Evolutionary conservation across 495 filamentous ascomycete genomes (phyloP), one percentile per base, ranked within the genome.

Genomic region (Aspergillus diversus): DNA sequence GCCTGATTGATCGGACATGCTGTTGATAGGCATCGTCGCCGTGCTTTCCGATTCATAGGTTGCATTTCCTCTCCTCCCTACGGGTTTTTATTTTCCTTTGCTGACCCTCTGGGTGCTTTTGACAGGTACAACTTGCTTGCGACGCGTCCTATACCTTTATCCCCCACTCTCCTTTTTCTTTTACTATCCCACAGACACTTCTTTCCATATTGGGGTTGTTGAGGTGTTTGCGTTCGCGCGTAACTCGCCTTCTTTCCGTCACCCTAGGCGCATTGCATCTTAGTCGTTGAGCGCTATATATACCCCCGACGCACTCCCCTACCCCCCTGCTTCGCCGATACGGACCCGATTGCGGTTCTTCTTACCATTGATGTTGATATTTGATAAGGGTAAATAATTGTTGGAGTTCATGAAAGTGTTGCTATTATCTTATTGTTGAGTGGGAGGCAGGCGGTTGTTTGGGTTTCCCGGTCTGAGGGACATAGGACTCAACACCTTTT

Each of bases 231-330:
- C 27, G 32, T 52, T 65, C 46, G 34, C 57, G 21, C 21, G 21
- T 27, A 27, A 27, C 21, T 27, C 57, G 46, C 32, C 46, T 65
- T 32, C 43, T 21, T 39, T 65, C 32, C 16, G 13, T 34, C 42
- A n/a, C 31, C 21, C 59, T 31, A 33, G 63, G 59, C 66, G 63
- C 63, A 57, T 65, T 60, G 55, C 54, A 53, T 55, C 48, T 50
- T 51, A 37, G 4, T 27, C 47, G 8, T 55, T 33, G 43, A n/a
- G 27, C 16, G n/a, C 15, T 37, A 33, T 57, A 66, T 66, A 61
- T 60, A 59, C 27, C 52, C 43, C 55, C 37, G 32, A 55, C 37
- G 55, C 32, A 21, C 27, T 59, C 55, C 35, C 37, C 15, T 11
- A 8, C 35, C 11, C 21, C 27, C 15, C 33, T 12, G 34, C 49